phyloP scores from a whole-genome alignment of 2,329 filamentous ascomycete genomes.

The Periconia sp. region DNA sequence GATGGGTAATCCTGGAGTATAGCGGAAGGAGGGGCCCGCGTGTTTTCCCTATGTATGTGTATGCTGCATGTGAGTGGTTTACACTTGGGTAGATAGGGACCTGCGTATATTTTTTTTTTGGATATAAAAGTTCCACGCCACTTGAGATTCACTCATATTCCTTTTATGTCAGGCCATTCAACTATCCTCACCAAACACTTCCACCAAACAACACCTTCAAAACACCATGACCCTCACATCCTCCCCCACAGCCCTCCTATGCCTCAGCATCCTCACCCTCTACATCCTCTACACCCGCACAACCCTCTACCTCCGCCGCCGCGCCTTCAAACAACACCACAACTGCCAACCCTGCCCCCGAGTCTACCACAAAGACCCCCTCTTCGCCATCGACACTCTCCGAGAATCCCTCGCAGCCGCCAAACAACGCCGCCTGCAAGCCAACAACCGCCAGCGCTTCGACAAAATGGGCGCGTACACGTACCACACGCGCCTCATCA shows the following conservation, averaged over 20 bases:
- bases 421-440: constrained; percentile 4
- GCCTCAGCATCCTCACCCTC: constrained; percentile 31
- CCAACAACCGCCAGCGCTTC: constrained; percentile 27
- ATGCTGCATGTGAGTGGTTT: no score
- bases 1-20: no score
- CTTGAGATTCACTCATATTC: no score
- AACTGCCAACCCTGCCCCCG: constrained; percentile 50
- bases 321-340: constrained; percentile 43
- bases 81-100: no score
- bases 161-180: no score
- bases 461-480: constrained; percentile 33
- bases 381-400: constrained; percentile 57
- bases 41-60: no score
- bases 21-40: no score
- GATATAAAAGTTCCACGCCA: no score
- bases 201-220: no score
- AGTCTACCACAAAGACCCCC: constrained; percentile 56
- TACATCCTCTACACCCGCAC: constrained; percentile 40
- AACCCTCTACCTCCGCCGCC: constrained; percentile 38
- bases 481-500: constrained; percentile 39
- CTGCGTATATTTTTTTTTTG: no score
- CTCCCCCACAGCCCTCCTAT: constrained; percentile 29
- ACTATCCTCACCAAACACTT: no score
- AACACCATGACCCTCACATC: constrained; percentile 18
- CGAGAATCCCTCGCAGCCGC: constrained; percentile 37